Base-by-base conservation (phyloP, 2,329 filamentous ascomycete genomes). In the Clonostachys chloroleuca region DNA sequence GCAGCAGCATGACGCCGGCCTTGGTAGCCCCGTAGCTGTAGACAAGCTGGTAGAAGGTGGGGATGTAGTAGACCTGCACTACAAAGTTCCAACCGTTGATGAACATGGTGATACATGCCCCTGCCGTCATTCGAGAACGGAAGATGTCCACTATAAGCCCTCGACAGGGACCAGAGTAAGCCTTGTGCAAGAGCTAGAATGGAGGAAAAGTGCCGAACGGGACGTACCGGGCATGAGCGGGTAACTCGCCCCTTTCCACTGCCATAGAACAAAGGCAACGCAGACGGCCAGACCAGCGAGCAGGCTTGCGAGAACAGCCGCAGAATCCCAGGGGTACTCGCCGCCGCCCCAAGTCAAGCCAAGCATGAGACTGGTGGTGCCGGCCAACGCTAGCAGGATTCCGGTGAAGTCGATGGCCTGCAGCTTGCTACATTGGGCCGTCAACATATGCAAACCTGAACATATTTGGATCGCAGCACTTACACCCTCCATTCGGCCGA, bases 11-110 rank as follows among this genome's bases (percentile, higher is more conserved):
- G 0, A 67, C 67, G 20, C 65, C 69, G 0, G 70, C 61, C 42
- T 63, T 66, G 5, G 70, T 70, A 2, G 68, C 65, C 0, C 63
- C 68, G 52, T 72, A 74, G 17, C 61, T 65, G 46, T 70, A 73
- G 2, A 63, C 66, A 12, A 74, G 65, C 45, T 74, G 73, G 50
- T 75, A 74, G 50, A 74, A 74, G 1, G 66, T 63, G 0, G 69
- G 69, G 5, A 73, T 66, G 48, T 70, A 76, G 51, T 76, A 77
- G 8, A 77, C 63, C 51, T 81, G 77, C n/a, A 78, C 71, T 20
- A 80, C 64, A 47, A 80, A 80, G 52, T 80, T 80, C 77, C 78
- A 81, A 5, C 78, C 77, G 44, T 80, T 80, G 55, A 81, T 72
- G 35, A 76, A 74, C 74, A 78, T 79, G 14, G 75, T 79, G 16